These are phyloP conservation scores for Phaeophleospora eucalypticola DNA, from an alignment of 2,329 filamentous ascomycete genomes.

Conservation along the genomic window DNA sequence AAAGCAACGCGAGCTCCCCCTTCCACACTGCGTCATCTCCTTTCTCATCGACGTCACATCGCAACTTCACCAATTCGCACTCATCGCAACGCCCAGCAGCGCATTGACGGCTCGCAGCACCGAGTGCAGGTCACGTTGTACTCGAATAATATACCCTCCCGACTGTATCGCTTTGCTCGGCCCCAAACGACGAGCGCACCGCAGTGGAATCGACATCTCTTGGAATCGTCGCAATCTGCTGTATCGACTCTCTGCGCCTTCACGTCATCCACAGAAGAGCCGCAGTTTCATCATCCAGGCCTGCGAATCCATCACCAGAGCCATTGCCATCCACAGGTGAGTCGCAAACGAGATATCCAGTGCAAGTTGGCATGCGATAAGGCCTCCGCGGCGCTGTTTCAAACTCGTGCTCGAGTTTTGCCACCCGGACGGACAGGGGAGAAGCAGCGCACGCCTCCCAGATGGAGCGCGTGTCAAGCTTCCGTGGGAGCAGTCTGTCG, in stretches of 20 bases:
- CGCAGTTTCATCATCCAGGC: conserved; percentile 2
- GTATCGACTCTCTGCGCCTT: conserved; percentile 2
- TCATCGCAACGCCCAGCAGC: too few species aligned
- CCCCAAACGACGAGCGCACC: background rate
- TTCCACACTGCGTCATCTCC: background rate
- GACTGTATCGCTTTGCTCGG: background rate
- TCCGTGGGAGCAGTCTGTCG: background rate
- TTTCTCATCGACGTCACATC: background rate
- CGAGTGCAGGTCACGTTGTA: conserved; percentile 10
- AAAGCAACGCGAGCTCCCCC: background rate
- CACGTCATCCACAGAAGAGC: conserved; percentile 3
- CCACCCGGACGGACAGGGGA: background rate
- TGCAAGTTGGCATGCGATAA: background rate
- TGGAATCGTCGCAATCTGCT: conserved; percentile 4
- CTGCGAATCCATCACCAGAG: background rate
- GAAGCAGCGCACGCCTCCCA: background rate
- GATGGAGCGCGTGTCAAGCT: background rate
- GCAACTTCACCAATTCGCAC: background rate
- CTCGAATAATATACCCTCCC: background rate
- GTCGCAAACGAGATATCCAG: background rate
- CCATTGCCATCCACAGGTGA: background rate
- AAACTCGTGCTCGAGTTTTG: background rate
- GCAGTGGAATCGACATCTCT: background rate
- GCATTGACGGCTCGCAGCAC: background rate
- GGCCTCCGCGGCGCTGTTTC: background rate